Evolutionary conservation across 2,329 filamentous ascomycete species (phyloP).

Genomic region (Hypoxylon sp.): DNA sequence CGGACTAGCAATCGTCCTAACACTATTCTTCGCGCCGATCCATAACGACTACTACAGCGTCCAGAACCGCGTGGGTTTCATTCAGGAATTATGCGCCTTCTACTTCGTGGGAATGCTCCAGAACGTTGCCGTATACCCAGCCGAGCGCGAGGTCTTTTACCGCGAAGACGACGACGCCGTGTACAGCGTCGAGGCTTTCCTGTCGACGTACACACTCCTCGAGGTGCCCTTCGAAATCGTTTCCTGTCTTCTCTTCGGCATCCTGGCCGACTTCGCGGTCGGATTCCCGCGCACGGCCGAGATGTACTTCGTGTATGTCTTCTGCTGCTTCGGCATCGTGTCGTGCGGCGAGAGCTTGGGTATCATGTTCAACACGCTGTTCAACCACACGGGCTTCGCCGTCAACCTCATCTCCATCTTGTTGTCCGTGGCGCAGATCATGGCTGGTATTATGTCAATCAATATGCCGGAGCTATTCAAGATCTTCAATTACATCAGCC

Average conservation of each 20-base stretch:
- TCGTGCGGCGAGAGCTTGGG: conserved; percentile 82
- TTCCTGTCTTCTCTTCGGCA: conserved; percentile 75
- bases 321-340: conserved; percentile 80
- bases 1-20: conserved; percentile 73
- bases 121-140: conserved; percentile 81
- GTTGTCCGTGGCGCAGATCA: conserved; percentile 78
- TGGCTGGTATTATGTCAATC: conserved; percentile 80
- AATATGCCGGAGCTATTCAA: conserved; percentile 76
- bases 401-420: conserved; percentile 80
- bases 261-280: conserved; percentile 74
- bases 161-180: conserved; percentile 81
- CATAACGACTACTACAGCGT: conserved; percentile 78
- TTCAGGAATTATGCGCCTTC: conserved; percentile 79
- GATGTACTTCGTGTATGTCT: conserved; percentile 78
- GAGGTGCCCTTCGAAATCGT: conserved; percentile 81
- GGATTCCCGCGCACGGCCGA: conserved; percentile 73
- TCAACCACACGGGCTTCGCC: conserved; percentile 81
- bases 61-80: conserved; percentile 80
- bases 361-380: conserved; percentile 85
- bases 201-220: conserved; percentile 77
- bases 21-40: conserved; percentile 80
- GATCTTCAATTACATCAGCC: conserved; percentile 79
- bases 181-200: conserved; percentile 79
- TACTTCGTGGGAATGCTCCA: conserved; percentile 86
- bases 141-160: conserved; percentile 82